Percentiles rank a stretch among this genome's conserved stretches.
Evolutionary conservation across 805 yeast genomes (phyloP).

Genomic region (Hanseniaspora occidentalis): DNA sequence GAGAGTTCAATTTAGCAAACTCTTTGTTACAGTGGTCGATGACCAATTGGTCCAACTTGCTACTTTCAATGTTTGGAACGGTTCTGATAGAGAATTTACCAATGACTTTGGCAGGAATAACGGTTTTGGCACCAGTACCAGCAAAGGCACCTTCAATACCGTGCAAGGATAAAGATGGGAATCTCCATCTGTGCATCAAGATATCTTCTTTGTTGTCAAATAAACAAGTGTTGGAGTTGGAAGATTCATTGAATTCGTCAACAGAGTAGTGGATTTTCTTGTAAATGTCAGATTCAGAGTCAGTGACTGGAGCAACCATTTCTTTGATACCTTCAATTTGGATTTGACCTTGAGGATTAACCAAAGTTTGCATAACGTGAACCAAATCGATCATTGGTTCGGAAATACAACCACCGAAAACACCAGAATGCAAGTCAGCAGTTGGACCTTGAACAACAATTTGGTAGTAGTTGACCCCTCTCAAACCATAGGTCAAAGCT

Average conservation of each 20-base stretch:
- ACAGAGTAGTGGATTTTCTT: conserved; percentile 78
- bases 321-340: conserved; percentile 79
- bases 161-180: conserved; percentile 88
- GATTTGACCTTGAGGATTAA: conserved; percentile 72
- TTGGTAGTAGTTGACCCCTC: conserved; percentile 94
- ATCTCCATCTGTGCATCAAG: conserved; percentile 98
- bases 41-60: conserved; percentile 67
- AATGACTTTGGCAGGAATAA: conserved; percentile 83
- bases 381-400: conserved; percentile 95
- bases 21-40: conserved; percentile 52
- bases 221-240: conserved; percentile 78
- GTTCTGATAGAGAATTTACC: conserved; percentile 97
- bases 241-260: conserved; percentile 73
- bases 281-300: conserved; percentile 63
- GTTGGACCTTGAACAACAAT: conserved; percentile 77
- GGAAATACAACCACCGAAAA: conserved; percentile 93
- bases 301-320: conserved; percentile 90
- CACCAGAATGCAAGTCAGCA: conserved; percentile 95
- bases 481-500: conserved; percentile 90
- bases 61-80: conserved; percentile 83
- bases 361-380: conserved; percentile 64
- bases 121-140: conserved; percentile 94
- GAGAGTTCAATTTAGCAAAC: conserved; percentile 59
- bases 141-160: conserved; percentile 97
- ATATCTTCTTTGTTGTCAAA: conserved; percentile 71